Conservation (phyloP, 139 green algal genomes). For the Tetraselmis chui region DNA sequence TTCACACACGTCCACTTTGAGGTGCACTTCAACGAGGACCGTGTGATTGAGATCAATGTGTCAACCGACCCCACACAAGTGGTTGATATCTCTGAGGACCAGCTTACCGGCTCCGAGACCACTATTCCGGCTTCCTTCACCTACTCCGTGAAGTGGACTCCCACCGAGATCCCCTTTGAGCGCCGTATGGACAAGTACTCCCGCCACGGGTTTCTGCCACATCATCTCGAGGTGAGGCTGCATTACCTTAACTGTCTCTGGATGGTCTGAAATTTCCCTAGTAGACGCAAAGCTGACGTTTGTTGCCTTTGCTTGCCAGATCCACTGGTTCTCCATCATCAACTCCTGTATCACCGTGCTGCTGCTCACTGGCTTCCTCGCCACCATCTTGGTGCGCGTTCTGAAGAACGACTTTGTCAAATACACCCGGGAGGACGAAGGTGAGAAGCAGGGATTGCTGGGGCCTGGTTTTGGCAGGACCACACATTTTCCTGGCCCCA, state of each 20-base stretch:
- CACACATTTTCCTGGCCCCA: neutral
- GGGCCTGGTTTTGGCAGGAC: neutral
- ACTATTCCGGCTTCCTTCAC: slow-evolving; percentile 48
- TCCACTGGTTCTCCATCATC: slow-evolving; percentile 97
- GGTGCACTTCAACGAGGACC: slow-evolving; percentile 8
- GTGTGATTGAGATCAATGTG: slow-evolving; percentile 46
- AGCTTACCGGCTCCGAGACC: neutral
- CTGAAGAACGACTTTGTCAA: slow-evolving; percentile 92
- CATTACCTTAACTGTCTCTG: too few relatives aligned
- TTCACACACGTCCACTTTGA: slow-evolving; percentile 14
- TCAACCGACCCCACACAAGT: slow-evolving; percentile 49
- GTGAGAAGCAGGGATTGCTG: neutral
- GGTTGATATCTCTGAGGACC: slow-evolving; percentile 68
- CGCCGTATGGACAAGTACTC: slow-evolving; percentile 86
- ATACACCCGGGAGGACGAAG: slow-evolving; percentile 61
- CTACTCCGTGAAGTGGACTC: slow-evolving; percentile 82
- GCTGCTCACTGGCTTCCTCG: slow-evolving; percentile 90
- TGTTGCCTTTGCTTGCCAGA: too few relatives aligned
- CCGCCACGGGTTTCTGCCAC: slow-evolving; percentile 80
- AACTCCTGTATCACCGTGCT: slow-evolving; percentile 94
- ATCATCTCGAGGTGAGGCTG: slow-evolving; percentile 76
- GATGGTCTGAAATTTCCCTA: too few relatives aligned
- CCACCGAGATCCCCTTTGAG: slow-evolving; percentile 54
- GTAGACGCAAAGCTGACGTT: too few relatives aligned
- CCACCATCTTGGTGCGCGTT: slow-evolving; percentile 90